These are phyloP conservation scores for Xylaria acuta DNA, from an alignment of 495 filamentous ascomycete genomes.

Conservation along the genomic window DNA sequence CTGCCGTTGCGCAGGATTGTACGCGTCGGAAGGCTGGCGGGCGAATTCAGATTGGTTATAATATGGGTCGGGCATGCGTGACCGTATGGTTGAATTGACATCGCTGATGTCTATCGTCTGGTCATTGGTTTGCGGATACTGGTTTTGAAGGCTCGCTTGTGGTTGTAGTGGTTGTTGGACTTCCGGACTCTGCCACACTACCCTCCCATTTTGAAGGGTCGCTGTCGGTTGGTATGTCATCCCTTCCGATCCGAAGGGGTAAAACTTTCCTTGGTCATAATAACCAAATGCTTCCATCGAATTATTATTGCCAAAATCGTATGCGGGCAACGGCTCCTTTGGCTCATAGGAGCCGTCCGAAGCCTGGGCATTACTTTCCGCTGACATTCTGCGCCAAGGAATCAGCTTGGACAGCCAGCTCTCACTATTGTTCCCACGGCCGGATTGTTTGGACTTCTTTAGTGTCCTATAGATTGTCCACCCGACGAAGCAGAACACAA, in stretches of 20 bases:
- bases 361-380: conserved; percentile 7
- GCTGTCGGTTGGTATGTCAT: conserved; percentile 19
- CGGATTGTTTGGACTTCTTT: conserved; percentile 41
- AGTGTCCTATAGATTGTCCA: conserved; percentile 48
- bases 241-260: conserved; percentile 22
- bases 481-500: conserved; percentile 47
- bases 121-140: not conserved
- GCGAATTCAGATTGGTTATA: conserved; percentile 48
- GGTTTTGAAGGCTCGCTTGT: conserved; percentile 20
- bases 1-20: conserved; percentile 41
- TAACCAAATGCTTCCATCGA: conserved; percentile 34
- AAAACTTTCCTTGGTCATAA: conserved; percentile 39
- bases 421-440: conserved; percentile 17
- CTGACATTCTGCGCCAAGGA: conserved; percentile 1
- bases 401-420: conserved; percentile 7
- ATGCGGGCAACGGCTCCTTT: conserved; percentile 43
- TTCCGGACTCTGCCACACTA: conserved; percentile 14
- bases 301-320: conserved; percentile 42
- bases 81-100: conserved; percentile 34
- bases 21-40: conserved; percentile 44
- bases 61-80: conserved; percentile 40
- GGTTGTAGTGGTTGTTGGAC: conserved; percentile 13
- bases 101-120: conserved; percentile 30
- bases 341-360: conserved; percentile 21
- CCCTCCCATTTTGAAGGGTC: conserved; percentile 3